These are phyloP conservation scores for Candida chauliodis DNA, from an alignment of 805 yeast species.

Conservation along the genomic window DNA sequence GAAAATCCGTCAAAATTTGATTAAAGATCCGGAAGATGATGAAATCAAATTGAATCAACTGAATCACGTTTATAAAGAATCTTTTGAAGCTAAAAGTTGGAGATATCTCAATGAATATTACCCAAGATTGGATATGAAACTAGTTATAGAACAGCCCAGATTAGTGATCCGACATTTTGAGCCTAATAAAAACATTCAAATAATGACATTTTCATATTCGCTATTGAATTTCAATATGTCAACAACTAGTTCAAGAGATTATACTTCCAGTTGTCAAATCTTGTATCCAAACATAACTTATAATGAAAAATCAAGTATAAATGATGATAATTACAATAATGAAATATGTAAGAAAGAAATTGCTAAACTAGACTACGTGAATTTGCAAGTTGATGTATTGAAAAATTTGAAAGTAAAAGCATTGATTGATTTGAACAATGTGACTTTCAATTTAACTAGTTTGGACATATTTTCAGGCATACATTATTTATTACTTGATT, in stretches of 20 bases:
- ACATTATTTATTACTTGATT: conserved; percentile 23
- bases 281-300: conserved; percentile 30
- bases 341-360: conserved; percentile 21
- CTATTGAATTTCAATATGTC: conserved; percentile 30
- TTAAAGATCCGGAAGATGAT: neutral
- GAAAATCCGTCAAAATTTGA: conserved; percentile 10
- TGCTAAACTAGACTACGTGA: conserved; percentile 12
- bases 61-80: neutral
- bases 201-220: conserved; percentile 33
- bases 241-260: conserved; percentile 29
- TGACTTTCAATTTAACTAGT: conserved; percentile 23
- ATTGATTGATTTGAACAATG: conserved; percentile 17
- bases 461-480: conserved; percentile 30
- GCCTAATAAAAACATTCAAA: conserved; percentile 10
- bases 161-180: conserved; percentile 19
- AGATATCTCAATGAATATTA: conserved; percentile 25
- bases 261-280: conserved; percentile 31
- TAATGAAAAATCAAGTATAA: conserved; percentile 27
- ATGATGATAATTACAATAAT: conserved; percentile 11
- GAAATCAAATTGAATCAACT: neutral
- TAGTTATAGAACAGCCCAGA: conserved; percentile 32
- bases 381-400: conserved; percentile 19
- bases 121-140: conserved; percentile 27
- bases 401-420: conserved; percentile 26
- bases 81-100: conserved; percentile 8